These are phyloP conservation scores for Obba rivulosa DNA, from an alignment of 768 basidiomycete species.

Conservation along the genomic window DNA sequence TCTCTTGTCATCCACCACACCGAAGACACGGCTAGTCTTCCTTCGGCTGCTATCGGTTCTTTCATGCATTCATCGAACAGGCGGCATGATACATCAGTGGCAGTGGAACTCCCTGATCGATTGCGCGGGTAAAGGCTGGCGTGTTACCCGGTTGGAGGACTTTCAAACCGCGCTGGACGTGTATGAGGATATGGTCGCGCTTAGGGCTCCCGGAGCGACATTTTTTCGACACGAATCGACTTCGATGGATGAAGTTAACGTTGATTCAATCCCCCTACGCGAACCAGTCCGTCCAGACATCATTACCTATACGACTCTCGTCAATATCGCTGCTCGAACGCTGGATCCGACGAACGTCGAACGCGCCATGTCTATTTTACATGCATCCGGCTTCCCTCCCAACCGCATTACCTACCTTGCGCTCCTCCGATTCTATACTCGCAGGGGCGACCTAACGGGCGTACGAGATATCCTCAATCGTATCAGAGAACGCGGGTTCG, in stretches of 20 bases:
- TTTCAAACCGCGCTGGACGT: conserved; percentile 57
- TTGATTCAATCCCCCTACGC: neutral
- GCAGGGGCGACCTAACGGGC: conserved; percentile 40
- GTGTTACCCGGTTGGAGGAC: conserved; percentile 51
- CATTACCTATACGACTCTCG: conserved; percentile 62
- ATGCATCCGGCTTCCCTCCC: conserved; percentile 46
- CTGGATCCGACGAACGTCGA: conserved; percentile 35
- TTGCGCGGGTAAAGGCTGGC: conserved; percentile 59
- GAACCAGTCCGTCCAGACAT: conserved; percentile 48
- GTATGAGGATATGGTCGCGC: conserved; percentile 53
- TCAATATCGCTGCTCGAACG: conserved; percentile 58
- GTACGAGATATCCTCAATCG: conserved; percentile 50
- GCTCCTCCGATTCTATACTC: conserved; percentile 51
- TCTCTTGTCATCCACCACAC: conserved; percentile 14
- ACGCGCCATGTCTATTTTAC: conserved; percentile 50
- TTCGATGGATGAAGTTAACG: neutral
- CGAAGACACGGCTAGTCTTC: conserved; percentile 56
- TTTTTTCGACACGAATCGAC: conserved; percentile 1
- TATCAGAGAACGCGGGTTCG: conserved; percentile 45
- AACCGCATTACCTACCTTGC: conserved; percentile 60
- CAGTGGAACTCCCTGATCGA: conserved; percentile 78
- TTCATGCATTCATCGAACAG: conserved; percentile 47
- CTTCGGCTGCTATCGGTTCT: conserved; percentile 67
- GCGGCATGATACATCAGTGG: conserved; percentile 50
- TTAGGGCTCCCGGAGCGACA: conserved; percentile 36